Conservation (phyloP, 2,329 filamentous ascomycete genomes). For the Aspergillus sojae region DNA sequence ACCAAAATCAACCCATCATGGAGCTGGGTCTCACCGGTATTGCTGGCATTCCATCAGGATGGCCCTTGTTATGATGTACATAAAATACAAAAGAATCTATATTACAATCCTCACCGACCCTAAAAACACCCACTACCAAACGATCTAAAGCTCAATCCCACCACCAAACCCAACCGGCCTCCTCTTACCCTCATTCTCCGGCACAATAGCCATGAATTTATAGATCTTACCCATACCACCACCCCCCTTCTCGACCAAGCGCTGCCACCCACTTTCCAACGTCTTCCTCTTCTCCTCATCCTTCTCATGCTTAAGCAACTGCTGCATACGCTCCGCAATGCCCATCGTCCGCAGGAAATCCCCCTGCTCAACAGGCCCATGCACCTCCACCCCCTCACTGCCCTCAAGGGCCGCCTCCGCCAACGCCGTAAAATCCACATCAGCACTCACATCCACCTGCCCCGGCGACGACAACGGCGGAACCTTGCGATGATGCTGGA, state of each 20-base stretch:
- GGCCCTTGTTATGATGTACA: not conserved
- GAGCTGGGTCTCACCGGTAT: no score
- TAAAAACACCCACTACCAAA: not conserved
- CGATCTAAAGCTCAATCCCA: conserved; percentile 37
- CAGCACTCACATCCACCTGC: conserved; percentile 82
- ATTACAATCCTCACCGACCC: not conserved
- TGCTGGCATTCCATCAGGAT: no score
- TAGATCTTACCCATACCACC: conserved; percentile 94
- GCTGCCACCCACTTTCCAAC: conserved; percentile 74
- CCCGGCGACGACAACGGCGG: conserved; percentile 81
- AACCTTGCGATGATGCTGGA: conserved; percentile 73
- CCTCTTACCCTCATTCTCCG: conserved; percentile 72
- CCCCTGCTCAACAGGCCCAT: conserved; percentile 86
- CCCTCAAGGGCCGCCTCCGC: conserved; percentile 78
- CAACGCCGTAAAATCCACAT: conserved; percentile 89
- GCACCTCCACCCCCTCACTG: conserved; percentile 81
- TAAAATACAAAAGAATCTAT: not conserved
- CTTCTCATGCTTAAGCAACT: conserved; percentile 58
- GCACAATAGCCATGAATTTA: conserved; percentile 88
- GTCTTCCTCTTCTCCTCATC: conserved; percentile 59
- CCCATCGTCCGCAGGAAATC: conserved; percentile 80
- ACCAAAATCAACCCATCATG: no score
- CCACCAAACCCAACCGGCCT: conserved; percentile 92
- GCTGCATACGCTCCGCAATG: conserved; percentile 73
- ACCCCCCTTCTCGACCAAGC: conserved; percentile 79